Base-by-base conservation (phyloP, 768 basidiomycete genomes). In the Suillus clintonianus region DNA sequence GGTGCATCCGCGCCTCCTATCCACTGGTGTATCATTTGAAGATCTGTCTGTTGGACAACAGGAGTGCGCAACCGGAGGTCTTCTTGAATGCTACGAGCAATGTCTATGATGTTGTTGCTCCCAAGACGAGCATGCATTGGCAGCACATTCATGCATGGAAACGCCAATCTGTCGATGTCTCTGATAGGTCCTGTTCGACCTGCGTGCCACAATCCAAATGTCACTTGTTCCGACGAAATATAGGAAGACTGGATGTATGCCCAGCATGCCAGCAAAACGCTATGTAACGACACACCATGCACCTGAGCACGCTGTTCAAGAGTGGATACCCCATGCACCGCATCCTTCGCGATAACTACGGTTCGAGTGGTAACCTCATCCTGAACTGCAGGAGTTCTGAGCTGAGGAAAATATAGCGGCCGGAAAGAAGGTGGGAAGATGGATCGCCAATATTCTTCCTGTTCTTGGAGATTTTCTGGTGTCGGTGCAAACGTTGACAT, bases 121-220 rank as follows among this genome's bases (percentile, higher is more conserved):
- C 24, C 71, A 19, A 63, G 66, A 6, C 67, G 51, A 10, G 82
- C 69, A 60, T 72, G 69, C 55, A 83, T 66, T 30, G 82, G 81
- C 22, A 83, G 63, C 10, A 81, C 74, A 61, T 83, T 83, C 70
- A 81, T 74, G 64, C 80, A 82, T n/a, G 82, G 81, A 19, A 78
- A 66, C 5, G 79, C 80, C n/a, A 83, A 64, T 41, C 70, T 73
- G 34, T 77, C 78, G 24, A 80, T 69, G 22, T 75, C 70, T 30
- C 75, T 69, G 24, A 79, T 47, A 13, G 71, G 53, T 13, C 79
- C 77, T 15, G 78, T 78, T 50, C 83, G 72, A 30, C 83, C 81
- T 7, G 78, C 78, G 57, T 83, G 82, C 83, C 82, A 84, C 17
- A 84, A 73, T 5, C 81, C 81, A 57, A 84, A 80, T 8, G 76